Evolutionary conservation across 441 rosid species (phyloP), one percentile per base, ranked within the genome.

Genomic region (Theobroma grandiflorum): DNA sequence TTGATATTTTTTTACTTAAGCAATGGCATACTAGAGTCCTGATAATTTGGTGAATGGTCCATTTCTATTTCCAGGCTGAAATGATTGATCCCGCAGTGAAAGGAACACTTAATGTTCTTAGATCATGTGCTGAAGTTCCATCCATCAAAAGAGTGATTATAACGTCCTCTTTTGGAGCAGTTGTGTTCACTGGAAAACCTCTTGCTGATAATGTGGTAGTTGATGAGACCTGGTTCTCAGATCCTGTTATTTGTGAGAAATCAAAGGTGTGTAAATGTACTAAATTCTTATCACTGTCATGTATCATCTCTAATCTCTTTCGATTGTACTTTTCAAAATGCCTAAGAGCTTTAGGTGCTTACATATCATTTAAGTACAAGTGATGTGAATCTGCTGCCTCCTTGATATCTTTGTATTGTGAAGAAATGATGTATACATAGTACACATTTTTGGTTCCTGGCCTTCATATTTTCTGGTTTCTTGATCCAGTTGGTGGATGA

Each of bases 81-180:
- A 6, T 85, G 38, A 72, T 85, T 7, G 85, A 81, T 47, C 82
- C 83, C 15, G 83, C 86, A n/a, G 76, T 83, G 42, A 83, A 83
- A 42, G 84, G 85, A 79, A 85, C 83, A 12, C 78, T 75, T 22
- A 75, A 75, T 6, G 57, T 82, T 55, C 82, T 86, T 61, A 55
- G 71, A 49, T 82, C 88, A 33, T 81, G 85, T 78, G 84, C 82
- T 20, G 82, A 86, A 67, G 80, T 66, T 33, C 49, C 84, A 10
- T 73, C 86, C 7, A 50, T 84, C 68, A 84, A 84, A 81, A 77
- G 85, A 78, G 86, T 84, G 33, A 82, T 84, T 33, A 7, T 77
- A 55, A 86, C 82, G 3, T 84, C 86, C 79, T 86, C 88, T 8
- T n/a, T 75, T 31, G 82, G 37, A 71, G 70, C 88, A 31, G 80